Conservation (phyloP, 805 yeast genomes). For the Candida berthetii region DNA sequence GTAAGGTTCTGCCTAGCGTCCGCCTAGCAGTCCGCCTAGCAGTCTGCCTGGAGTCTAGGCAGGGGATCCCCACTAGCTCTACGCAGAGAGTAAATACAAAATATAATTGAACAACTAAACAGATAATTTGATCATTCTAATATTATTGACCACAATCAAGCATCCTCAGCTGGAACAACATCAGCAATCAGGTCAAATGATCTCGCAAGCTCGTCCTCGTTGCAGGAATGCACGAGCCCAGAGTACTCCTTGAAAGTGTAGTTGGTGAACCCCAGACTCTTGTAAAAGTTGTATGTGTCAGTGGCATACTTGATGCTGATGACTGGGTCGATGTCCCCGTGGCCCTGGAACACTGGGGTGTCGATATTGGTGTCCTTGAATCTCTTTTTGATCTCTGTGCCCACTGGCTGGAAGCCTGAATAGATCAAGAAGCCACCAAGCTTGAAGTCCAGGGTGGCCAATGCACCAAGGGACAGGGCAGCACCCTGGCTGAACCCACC, state of each 20-base stretch:
- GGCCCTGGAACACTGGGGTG: constrained; percentile 85
- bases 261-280: constrained; percentile 39
- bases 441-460: constrained; percentile 46
- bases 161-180: constrained; percentile 6
- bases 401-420: constrained; percentile 60
- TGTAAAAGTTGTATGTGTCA: constrained; percentile 37
- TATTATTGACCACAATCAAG: too few relatives aligned
- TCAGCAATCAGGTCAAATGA: constrained; percentile 38
- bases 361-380: constrained; percentile 37
- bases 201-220: constrained; percentile 59
- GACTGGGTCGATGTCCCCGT: constrained; percentile 75
- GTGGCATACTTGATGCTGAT: constrained; percentile 37
- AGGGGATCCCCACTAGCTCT: too few relatives aligned
- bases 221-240: constrained; percentile 65
- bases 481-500: constrained; percentile 98
- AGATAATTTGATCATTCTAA: too few relatives aligned
- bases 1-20: too few relatives aligned
- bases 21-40: too few relatives aligned
- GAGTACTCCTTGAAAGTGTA: constrained; percentile 48
- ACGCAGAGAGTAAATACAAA: too few relatives aligned
- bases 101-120: too few relatives aligned
- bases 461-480: constrained; percentile 62
- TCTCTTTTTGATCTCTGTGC: constrained; percentile 12
- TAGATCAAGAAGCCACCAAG: constrained; percentile 75
- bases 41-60: too few relatives aligned